Conservation (phyloP, 148 eudicot species). For the Vaccinium vitisidaea region DNA sequence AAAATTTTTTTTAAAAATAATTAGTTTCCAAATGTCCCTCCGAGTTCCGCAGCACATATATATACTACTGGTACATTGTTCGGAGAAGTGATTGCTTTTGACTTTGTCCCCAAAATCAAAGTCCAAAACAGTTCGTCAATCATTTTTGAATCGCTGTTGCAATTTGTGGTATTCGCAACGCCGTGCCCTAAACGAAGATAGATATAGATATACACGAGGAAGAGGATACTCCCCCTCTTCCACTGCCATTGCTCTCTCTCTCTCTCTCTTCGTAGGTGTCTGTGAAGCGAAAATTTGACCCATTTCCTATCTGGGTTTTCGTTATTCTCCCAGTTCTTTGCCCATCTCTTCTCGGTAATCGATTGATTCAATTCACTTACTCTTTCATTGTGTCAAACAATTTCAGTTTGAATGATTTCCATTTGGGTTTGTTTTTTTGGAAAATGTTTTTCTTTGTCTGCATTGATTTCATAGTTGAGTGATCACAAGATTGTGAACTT, state of each 20-base stretch:
- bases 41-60: neutral
- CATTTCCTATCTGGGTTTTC: constrained; percentile 10
- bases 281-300: neutral
- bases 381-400: neutral
- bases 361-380: neutral
- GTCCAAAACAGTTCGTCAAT: neutral
- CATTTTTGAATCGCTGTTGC: constrained; percentile 5
- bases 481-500: neutral
- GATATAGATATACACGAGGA: neutral
- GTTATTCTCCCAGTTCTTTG: neutral
- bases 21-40: too few relatives aligned
- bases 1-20: too few relatives aligned
- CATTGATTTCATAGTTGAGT: neutral
- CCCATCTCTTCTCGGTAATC: neutral
- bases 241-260: constrained; percentile 3
- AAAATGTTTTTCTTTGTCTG: neutral
- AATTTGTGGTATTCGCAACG: neutral
- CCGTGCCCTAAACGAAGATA: constrained; percentile 7
- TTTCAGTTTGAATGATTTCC: neutral
- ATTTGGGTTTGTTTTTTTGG: neutral
- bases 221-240: neutral
- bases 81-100: neutral
- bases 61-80: neutral
- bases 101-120: neutral
- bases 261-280: neutral